phyloP scores from a whole-genome alignment of 306 rosid species.

The Inga leiocalycina region DNA sequence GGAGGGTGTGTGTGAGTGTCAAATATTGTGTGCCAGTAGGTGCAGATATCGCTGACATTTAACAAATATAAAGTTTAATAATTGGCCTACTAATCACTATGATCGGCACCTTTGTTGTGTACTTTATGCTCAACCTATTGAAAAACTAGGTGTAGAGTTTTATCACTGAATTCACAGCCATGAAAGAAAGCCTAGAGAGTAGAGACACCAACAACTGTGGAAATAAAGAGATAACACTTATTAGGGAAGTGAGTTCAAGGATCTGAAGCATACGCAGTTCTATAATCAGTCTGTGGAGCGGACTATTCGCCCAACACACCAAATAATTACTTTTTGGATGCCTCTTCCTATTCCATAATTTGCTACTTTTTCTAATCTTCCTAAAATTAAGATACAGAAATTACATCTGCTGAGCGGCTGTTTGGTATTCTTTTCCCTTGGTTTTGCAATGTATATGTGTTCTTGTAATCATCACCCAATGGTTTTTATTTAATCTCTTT shows the following conservation, averaged over 20 bases:
- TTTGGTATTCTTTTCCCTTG: not conserved
- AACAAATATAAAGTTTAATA: not conserved
- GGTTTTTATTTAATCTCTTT: not conserved
- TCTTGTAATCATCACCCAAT: not conserved
- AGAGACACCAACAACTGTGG: not conserved
- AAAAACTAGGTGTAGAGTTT: not conserved
- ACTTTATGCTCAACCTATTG: not conserved
- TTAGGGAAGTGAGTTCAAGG: not conserved
- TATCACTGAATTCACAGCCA: not conserved
- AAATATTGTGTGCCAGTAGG: too few species aligned
- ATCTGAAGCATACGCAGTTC: not conserved
- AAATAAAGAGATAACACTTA: not conserved
- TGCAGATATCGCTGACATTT: too few species aligned
- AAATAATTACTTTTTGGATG: not conserved
- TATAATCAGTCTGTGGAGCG: not conserved
- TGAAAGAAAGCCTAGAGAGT: not conserved
- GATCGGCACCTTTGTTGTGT: not conserved
- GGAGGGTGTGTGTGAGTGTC: too few species aligned
- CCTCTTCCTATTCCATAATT: not conserved
- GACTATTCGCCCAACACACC: not conserved
- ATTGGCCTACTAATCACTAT: not conserved
- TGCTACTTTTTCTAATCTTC: not conserved
- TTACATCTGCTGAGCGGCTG: not conserved
- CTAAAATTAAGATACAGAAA: not conserved
- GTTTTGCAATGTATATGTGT: not conserved